Evolutionary conservation across 805 yeast species (phyloP).

Genomic region (Lachancea sp.): DNA sequence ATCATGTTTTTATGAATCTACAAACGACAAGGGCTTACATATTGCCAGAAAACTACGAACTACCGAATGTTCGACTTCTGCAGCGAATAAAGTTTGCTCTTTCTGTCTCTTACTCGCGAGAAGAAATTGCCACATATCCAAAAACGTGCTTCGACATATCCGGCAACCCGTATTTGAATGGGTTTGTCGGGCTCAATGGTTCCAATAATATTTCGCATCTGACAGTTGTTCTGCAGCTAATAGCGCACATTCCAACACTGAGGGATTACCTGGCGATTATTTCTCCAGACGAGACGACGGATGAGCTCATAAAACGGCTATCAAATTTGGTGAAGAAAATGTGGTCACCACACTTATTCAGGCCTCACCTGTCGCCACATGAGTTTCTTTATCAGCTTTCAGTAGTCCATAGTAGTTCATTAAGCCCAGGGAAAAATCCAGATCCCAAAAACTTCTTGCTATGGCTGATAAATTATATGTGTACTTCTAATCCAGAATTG

Average conservation of each 20-base stretch:
- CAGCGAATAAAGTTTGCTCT: constrained; percentile 48
- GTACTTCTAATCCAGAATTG: constrained; percentile 27
- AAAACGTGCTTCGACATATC: constrained; percentile 37
- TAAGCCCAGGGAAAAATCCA: constrained; percentile 36
- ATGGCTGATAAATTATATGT: constrained; percentile 51
- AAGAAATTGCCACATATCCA: constrained; percentile 34
- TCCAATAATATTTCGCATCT: constrained; percentile 46
- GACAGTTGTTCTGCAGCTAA: constrained; percentile 49
- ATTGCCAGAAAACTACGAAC: constrained; percentile 55
- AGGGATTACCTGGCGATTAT: constrained; percentile 36
- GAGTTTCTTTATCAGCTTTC: constrained; percentile 51
- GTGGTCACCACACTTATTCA: constrained; percentile 59
- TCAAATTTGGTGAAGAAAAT: constrained; percentile 47
- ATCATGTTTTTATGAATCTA: constrained; percentile 58
- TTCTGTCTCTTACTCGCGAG: constrained; percentile 43
- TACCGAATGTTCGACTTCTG: constrained; percentile 31
- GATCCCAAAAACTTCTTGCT: constrained; percentile 53
- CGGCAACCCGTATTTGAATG: constrained; percentile 46
- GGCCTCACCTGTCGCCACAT: constrained; percentile 59
- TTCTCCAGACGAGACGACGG: constrained; percentile 23
- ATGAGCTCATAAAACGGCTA: constrained; percentile 39
- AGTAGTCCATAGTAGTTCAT: constrained; percentile 7
- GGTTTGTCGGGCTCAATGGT: constrained; percentile 61
- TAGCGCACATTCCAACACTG: constrained; percentile 48
- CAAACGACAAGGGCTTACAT: constrained; percentile 43